These are phyloP conservation scores for Starmera dryadoides DNA, from an alignment of 805 yeast species.

Conservation along the genomic window DNA sequence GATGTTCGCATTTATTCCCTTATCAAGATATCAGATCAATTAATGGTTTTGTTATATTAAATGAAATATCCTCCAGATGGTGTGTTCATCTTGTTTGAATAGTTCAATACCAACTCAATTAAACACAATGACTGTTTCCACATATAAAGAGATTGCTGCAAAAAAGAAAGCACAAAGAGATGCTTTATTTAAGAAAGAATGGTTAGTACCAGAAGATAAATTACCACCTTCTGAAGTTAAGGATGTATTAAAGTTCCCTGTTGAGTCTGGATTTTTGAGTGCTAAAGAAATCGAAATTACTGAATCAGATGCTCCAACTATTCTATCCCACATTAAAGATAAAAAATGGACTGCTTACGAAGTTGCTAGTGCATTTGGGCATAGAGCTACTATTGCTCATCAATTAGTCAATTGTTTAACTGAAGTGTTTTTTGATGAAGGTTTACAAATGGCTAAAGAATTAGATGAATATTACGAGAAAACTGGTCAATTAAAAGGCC, in stretches of 20 bases:
- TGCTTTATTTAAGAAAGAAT: constrained; percentile 34
- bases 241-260: constrained; percentile 33
- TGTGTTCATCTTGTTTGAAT: neutral
- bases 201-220: constrained; percentile 26
- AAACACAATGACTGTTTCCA: constrained; percentile 9
- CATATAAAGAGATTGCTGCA: constrained; percentile 33
- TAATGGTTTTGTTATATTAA: too few relatives aligned
- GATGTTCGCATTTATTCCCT: neutral
- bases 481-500: constrained; percentile 50
- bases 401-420: constrained; percentile 35
- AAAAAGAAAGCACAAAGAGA: constrained; percentile 34
- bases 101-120: neutral
- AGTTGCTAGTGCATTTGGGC: constrained; percentile 48
- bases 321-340: constrained; percentile 21
- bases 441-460: constrained; percentile 44
- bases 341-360: constrained; percentile 33
- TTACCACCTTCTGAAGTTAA: constrained; percentile 16
- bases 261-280: constrained; percentile 26
- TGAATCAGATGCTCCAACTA: constrained; percentile 9
- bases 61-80: neutral
- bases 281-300: constrained; percentile 27
- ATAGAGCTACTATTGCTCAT: constrained; percentile 51
- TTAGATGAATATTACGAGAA: constrained; percentile 42
- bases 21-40: too few relatives aligned
- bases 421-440: constrained; percentile 45